Evolutionary conservation across 1,284 basidiomycete species (phyloP), one percentile per base, ranked within the genome.

Genomic region (Afroboletus lepidellus): DNA sequence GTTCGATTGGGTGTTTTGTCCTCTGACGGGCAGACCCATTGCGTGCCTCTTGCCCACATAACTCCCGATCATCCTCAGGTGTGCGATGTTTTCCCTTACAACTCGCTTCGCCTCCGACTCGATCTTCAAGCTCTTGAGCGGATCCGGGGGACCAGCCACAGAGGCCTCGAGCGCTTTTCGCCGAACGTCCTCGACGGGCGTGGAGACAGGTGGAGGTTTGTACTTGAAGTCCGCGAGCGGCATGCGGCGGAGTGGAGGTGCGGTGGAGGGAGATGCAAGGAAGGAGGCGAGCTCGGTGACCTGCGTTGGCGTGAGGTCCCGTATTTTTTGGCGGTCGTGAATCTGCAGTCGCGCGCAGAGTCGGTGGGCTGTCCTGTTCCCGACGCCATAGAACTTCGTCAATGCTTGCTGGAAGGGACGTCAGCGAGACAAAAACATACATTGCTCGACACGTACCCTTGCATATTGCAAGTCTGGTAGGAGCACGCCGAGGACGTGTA

Each of bases 291-390:
- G 79, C 33, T 85, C 78, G 15, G 90, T 94, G 51, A 93, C 77
- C 77, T 96, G 93, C 25, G 80, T 75, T 24, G 91, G 84, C 12
- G 87, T 84, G 24, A 96, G 76, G 63, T 90, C 81, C 46, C 79
- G 79, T 55, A 96, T 81, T 68, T 83, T 85, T 70, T 87, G 85
- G 50, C 78, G 78, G 75, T 89, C 83, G 71, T 96, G 92, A 54
- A 96, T 85, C 64, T 89, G 87, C 41, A 94, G 80, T 53, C 94
- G 89, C 5, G 94, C 92, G 70, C 94, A 95, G 30, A 96, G 78
- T 27, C 86, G 85, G 50, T 81, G 78, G 12, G 93, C 83, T 9
- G 84, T 90, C 57, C 79, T 75, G 57, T 78, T 80, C 13, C 89
- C 90, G 63, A 96, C 78, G 33, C 93, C 93, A 67, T 93, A 92